Percentiles rank a stretch among this genome's conserved stretches.
Conservation (phyloP, 345 rosid species). For the Anastatica hierochuntica region DNA sequence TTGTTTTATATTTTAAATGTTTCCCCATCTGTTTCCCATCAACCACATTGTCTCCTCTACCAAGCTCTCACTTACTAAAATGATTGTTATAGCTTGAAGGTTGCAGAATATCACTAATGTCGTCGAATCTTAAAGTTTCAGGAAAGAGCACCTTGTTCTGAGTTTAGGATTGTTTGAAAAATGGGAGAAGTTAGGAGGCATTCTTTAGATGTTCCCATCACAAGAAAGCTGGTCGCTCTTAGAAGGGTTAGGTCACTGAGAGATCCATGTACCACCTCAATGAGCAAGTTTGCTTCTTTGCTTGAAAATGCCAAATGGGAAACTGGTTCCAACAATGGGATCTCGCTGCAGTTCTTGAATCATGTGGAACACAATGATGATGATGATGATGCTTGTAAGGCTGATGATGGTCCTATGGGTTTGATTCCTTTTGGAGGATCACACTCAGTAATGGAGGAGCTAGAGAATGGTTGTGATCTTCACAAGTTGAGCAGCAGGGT, state of each 20-base stretch:
- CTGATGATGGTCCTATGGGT: slow-evolving; percentile 20
- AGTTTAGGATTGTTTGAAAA: not conserved
- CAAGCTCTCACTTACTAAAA: not conserved
- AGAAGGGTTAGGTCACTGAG: slow-evolving; percentile 86
- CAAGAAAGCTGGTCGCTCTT: slow-evolving; percentile 76
- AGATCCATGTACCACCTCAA: slow-evolving; percentile 88
- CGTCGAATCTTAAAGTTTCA: slow-evolving; percentile 6
- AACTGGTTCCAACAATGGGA: slow-evolving; percentile 58
- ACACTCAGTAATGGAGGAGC: slow-evolving; percentile 23
- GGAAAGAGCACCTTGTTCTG: not conserved
- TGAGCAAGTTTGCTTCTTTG: slow-evolving; percentile 85
- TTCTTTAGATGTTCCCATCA: slow-evolving; percentile 87
- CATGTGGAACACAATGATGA: not conserved
- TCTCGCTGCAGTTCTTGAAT: slow-evolving; percentile 43
- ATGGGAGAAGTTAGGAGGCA: slow-evolving; percentile 72
- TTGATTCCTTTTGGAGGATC: slow-evolving; percentile 23
- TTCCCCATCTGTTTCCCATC: not conserved
- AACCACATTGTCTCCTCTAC: slow-evolving; percentile 8
- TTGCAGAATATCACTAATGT: not conserved
- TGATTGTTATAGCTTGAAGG: not conserved
- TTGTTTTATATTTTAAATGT: slow-evolving; percentile 11
- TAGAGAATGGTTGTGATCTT: slow-evolving; percentile 29
- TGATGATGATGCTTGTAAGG: slow-evolving; percentile 27
- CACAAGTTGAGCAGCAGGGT: slow-evolving; percentile 25
- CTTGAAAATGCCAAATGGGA: slow-evolving; percentile 86